Evolutionary conservation across 108 stramenopile species (phyloP), one percentile per base, ranked within the genome.

Genomic region (Schizochytrium sp.): DNA sequence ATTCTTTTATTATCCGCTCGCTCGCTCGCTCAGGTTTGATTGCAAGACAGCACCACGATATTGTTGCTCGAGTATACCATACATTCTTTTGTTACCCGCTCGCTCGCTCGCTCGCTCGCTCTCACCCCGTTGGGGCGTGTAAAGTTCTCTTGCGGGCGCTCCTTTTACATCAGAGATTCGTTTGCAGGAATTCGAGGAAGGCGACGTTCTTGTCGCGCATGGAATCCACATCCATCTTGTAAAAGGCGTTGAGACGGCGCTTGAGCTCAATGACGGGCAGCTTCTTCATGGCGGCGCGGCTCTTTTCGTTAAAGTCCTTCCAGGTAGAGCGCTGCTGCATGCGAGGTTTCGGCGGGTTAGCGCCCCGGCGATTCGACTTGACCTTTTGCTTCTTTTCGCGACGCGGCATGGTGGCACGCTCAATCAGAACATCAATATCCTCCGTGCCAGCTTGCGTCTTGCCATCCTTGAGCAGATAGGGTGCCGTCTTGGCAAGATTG

Each of bases 191-290:
- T 1, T 69, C 34, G 18, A 69, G 63, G 76, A 83, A 83, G 25
- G 51, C 45, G n/a, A 16, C 76, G 76, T 83, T 83, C 76, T 83
- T 83, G 76, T 83, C 76, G 76, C 51, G 48, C 45, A 53, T 53
- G 48, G 76, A 8, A 45, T 83, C 76, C 45, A 83, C 45, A 23
- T 83, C 51, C 45, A 53, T n/a, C 4, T 83, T 83, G 76, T 83
- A 83, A 83, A 83, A 83, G 3, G 45, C 76, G 76, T 47, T 53
- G 76, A 83, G 76, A 8, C 51, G 44, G 45, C 76, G 76, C 51
- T 83, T 83, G 48, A 83, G 76, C 25, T 83, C 76, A 8, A 53
- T 18, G 76, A 53, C 51, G 23, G 48, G 45, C 19, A 83, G 51
- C 51, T 55, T 12, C 8, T 16, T 43, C 76, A 83, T 83, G 4